These are phyloP conservation scores for Fusarium anguioides DNA, from an alignment of 2,329 filamentous ascomycete species.

Conservation along the genomic window DNA sequence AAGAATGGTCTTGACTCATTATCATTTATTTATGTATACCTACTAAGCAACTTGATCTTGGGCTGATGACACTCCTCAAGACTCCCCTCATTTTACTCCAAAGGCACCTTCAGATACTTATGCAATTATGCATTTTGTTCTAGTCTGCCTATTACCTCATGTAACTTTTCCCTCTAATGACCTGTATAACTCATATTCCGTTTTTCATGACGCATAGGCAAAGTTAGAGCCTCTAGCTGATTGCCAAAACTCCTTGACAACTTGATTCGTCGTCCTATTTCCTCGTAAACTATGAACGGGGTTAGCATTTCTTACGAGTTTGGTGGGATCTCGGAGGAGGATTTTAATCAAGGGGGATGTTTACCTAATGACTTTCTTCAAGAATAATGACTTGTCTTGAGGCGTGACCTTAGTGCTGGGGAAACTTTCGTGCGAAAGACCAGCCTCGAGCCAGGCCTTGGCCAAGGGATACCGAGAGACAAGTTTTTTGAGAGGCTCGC, in stretches of 20 bases:
- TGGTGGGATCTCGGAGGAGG: no score
- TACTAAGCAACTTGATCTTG: neutral
- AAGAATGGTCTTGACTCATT: neutral
- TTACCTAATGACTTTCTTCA: slow-evolving; percentile 73
- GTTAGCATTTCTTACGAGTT: neutral
- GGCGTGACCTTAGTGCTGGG: slow-evolving; percentile 68
- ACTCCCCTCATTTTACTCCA: neutral
- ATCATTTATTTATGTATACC: neutral
- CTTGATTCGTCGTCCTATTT: slow-evolving; percentile 70
- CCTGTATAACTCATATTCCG: neutral
- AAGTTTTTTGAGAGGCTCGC: slow-evolving; percentile 77
- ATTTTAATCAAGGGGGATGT: neutral
- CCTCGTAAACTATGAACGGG: slow-evolving; percentile 66
- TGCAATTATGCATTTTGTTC: neutral
- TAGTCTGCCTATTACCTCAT: neutral
- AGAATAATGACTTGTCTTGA: slow-evolving; percentile 71
- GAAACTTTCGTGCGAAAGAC: slow-evolving; percentile 66
- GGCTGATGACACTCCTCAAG: neutral
- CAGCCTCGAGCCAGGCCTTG: slow-evolving; percentile 71
- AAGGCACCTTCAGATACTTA: slow-evolving; percentile 1
- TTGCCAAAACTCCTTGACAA: slow-evolving; percentile 80
- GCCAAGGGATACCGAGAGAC: slow-evolving; percentile 66
- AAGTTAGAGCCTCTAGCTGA: slow-evolving; percentile 71
- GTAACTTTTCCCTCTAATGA: neutral
- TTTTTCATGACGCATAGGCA: slow-evolving; percentile 65